Evolutionary conservation across 1,139 yeast species (phyloP).

Genomic region (Sugiyamaella japonica): DNA sequence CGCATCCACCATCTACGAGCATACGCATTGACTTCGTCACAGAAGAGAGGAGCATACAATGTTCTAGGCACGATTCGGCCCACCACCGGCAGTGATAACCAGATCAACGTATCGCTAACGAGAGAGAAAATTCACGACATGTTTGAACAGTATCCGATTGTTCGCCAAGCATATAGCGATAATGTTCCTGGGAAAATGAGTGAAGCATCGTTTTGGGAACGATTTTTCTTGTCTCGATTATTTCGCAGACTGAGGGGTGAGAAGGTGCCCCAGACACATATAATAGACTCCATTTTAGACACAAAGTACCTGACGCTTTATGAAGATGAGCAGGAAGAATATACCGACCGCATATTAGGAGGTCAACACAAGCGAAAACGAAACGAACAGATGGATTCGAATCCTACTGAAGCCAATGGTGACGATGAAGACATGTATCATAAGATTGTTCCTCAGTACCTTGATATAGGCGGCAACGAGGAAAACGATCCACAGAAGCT

Average conservation of each 20-base stretch:
- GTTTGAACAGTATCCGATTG: slow-evolving; percentile 89
- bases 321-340: slow-evolving; percentile 24
- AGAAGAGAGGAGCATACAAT: slow-evolving; percentile 89
- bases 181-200: slow-evolving; percentile 78
- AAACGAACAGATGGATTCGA: slow-evolving; percentile 37
- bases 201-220: slow-evolving; percentile 96
- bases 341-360: slow-evolving; percentile 20
- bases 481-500: slow-evolving; percentile 74
- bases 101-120: slow-evolving; percentile 88
- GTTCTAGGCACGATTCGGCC: slow-evolving; percentile 93
- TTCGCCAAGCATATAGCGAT: slow-evolving; percentile 85
- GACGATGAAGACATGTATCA: slow-evolving; percentile 43
- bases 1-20: slow-evolving; percentile 79
- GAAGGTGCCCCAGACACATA: slow-evolving; percentile 66
- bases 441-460: slow-evolving; percentile 40
- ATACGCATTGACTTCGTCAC: slow-evolving; percentile 78
- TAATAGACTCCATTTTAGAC: slow-evolving; percentile 84
- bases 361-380: slow-evolving; percentile 8
- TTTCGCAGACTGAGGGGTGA: slow-evolving; percentile 91
- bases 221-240: slow-evolving; percentile 86
- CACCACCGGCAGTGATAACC: slow-evolving; percentile 65
- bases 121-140: slow-evolving; percentile 88
- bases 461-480: slow-evolving; percentile 78
- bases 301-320: slow-evolving; percentile 55
- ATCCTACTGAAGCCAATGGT: slow-evolving; percentile 34